A percentile compares a stretch with the other conserved stretches of the same genome.
These are phyloP conservation scores for Phytophthora agathidicida DNA, from an alignment of 352 stramenopile genomes.

Conservation along the genomic window DNA sequence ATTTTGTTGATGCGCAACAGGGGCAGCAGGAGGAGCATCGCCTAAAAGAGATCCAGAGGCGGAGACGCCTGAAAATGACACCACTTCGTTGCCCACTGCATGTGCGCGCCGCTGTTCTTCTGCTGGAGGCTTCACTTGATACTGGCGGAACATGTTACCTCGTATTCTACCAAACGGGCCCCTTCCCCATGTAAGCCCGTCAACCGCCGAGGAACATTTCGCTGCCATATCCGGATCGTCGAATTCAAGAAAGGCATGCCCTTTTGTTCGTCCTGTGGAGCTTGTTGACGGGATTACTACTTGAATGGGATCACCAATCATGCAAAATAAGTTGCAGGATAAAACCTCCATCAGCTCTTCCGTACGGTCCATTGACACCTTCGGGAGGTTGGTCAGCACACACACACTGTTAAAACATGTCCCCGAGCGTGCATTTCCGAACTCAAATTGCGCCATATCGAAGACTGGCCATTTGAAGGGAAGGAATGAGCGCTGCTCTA, in stretches of 20 bases:
- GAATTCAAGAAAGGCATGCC: conserved; percentile 86
- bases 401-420: conserved; percentile 88
- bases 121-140: conserved; percentile 69
- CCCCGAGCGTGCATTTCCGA: conserved; percentile 72
- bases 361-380: conserved; percentile 73
- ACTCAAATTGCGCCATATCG: conserved; percentile 90
- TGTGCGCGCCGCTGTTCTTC: conserved; percentile 10
- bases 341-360: conserved; percentile 80
- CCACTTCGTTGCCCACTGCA: conserved; percentile 7
- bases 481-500: conserved; percentile 36
- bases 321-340: conserved; percentile 77
- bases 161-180: conserved; percentile 67
- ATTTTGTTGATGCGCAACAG: conserved; percentile 2
- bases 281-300: conserved; percentile 76
- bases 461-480: conserved; percentile 90
- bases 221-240: conserved; percentile 70
- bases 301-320: conserved; percentile 84
- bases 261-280: conserved; percentile 69
- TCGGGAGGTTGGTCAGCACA: conserved; percentile 82
- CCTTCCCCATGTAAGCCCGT: conserved; percentile 76
- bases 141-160: conserved; percentile 80
- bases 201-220: conserved; percentile 56
- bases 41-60: conserved; percentile 1
- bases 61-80: conserved; percentile 12
- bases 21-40: neutral